A percentile compares a stretch with the other conserved stretches of the same genome.
Conservation (phyloP, 495 filamentous ascomycete species). For the Lichenothelia convexa region DNA sequence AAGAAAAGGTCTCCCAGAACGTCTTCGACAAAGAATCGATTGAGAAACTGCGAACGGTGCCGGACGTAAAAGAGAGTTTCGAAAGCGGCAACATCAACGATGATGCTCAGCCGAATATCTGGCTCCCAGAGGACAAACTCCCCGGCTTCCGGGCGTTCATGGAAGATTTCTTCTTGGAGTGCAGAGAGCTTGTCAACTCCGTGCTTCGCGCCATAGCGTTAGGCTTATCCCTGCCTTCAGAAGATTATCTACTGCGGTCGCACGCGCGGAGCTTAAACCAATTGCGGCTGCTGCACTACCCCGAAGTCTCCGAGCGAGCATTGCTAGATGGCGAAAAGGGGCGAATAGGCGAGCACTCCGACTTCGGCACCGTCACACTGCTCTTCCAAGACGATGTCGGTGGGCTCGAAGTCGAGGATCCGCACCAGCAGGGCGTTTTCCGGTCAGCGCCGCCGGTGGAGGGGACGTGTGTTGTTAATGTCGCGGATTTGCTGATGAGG, state of each 20-base stretch:
- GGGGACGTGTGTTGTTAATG: slow-evolving; percentile 37
- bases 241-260: slow-evolving; percentile 1
- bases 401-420: slow-evolving; percentile 40
- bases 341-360: slow-evolving; percentile 22
- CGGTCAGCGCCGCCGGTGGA: slow-evolving; percentile 27
- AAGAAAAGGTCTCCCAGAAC: slow-evolving; percentile 46
- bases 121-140: slow-evolving; percentile 37
- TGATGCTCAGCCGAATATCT: slow-evolving; percentile 40
- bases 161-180: slow-evolving; percentile 31
- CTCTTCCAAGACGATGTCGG: slow-evolving; percentile 34
- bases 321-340: slow-evolving; percentile 2
- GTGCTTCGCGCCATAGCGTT: slow-evolving; percentile 11
- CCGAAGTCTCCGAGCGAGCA: slow-evolving; percentile 28
- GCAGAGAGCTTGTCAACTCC: slow-evolving; percentile 6
- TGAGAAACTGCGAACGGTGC: slow-evolving; percentile 22
- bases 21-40: slow-evolving; percentile 32
- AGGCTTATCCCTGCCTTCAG: slow-evolving; percentile 9
- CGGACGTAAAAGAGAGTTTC: slow-evolving; percentile 41
- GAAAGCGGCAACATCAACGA: slow-evolving; percentile 45
- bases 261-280: slow-evolving; percentile 21
- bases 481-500: slow-evolving; percentile 40
- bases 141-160: slow-evolving; percentile 43
- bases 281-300: slow-evolving; percentile 48
- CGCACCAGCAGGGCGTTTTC: slow-evolving; percentile 28
- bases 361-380: slow-evolving; percentile 32